Evolutionary conservation across 148 eudicot species (phyloP), one percentile per base, ranked within the genome.

Genomic region (Heliosperma pusillum): DNA sequence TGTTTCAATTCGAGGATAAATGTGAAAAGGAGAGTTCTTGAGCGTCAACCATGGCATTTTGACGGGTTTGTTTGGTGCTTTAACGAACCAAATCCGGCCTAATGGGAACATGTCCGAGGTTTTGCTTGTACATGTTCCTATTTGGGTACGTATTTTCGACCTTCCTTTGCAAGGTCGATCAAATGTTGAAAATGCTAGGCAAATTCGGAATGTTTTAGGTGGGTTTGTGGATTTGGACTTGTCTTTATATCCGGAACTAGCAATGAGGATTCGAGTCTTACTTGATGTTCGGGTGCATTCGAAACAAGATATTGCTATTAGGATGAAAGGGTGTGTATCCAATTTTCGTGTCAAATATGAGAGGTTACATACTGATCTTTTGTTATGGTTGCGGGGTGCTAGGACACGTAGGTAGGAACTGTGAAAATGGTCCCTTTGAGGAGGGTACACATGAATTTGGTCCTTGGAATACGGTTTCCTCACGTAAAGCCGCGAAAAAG

Each of bases 11-110:
- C 25, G 65, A 61, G 65, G 27, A 61, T 0, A 5, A 22, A 9
- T 10, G 26, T 25, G 26, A 21, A 1, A 61, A 24, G 65, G 13
- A 21, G 65, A 29, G 65, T 61, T 61, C 25, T 61, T 3, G 65
- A 61, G 29, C 30, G 27, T 10, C 65, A 61, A 61, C 65, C 65
- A 24, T 61, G 29, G 65, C 65, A 61, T 29, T 61, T 61, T 61
- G 29, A 61, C 25, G 25, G 25, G 15, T 61, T 61, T 24, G 33
- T 61, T 3, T 61, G 65, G 65, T 61, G 29, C 2, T 61, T 61
- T 22, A 22, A 61, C 13, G 65, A 61, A 24, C 29, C 65, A 24
- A 61, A 24, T 13, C 16, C n/a, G n/a, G n/a, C n/a, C 0, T 61
- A 7, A 24, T 61, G 65, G 65, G 30, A 24, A 24, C 12, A 10